Evolutionary conservation across 2,329 filamentous ascomycete species (phyloP).

Genomic region (Apiospora aurea): DNA sequence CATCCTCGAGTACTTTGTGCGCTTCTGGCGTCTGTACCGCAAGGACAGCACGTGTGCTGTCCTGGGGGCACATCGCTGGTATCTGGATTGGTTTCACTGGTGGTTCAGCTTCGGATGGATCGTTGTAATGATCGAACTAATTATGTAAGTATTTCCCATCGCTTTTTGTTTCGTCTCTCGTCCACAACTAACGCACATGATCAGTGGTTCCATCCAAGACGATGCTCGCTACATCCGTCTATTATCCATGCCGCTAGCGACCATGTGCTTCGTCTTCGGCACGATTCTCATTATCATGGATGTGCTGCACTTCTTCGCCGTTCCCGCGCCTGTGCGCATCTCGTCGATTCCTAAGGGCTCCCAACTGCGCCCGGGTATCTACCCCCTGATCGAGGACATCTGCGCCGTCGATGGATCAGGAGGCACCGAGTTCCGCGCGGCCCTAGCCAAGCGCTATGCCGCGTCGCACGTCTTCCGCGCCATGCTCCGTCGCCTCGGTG

Average conservation of each 20-base stretch:
- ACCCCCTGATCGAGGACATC: constrained; percentile 61
- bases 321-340: constrained; percentile 57
- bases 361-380: constrained; percentile 59
- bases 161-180: background rate
- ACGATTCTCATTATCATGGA: constrained; percentile 58
- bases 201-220: constrained; percentile 5
- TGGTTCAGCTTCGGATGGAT: constrained; percentile 61
- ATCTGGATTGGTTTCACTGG: constrained; percentile 65
- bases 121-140: constrained; percentile 62
- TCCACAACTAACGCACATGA: background rate
- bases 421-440: constrained; percentile 58
- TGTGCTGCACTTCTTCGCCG: constrained; percentile 49
- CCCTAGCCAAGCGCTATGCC: constrained; percentile 58
- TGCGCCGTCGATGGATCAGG: constrained; percentile 60
- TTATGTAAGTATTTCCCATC: constrained; percentile 44
- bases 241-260: constrained; percentile 58
- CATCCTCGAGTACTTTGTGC: constrained; percentile 59
- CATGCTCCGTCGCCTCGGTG: constrained; percentile 57
- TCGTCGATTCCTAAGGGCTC: constrained; percentile 58
- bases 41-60: constrained; percentile 57
- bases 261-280: constrained; percentile 59
- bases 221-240: constrained; percentile 51
- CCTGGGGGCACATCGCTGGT: constrained; percentile 35
- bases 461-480: constrained; percentile 59
- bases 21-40: constrained; percentile 60